Base-by-base conservation (phyloP, 2,329 filamentous ascomycete genomes). In the Pseudogymnoascus sp. region DNA sequence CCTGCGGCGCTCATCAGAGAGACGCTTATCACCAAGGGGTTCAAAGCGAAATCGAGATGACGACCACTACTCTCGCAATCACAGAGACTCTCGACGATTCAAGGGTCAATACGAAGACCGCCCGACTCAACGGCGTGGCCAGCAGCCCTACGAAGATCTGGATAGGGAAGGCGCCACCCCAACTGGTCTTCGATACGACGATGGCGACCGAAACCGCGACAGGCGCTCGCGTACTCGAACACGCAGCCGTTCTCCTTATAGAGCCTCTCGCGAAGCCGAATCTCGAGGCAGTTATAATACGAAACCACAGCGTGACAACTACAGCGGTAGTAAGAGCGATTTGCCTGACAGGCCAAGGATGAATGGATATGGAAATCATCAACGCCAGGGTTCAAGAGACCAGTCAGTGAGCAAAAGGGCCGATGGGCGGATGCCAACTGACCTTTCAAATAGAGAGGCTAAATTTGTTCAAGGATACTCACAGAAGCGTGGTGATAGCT, bases 41-140 rank as follows among this genome's bases (percentile, higher is more conserved):
- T 83, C 83, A 70, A 93, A 93, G 76, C 84, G 89, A 68, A 75
- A 80, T 60, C 83, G 82, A 70, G 85, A 88, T 70, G 85, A 88
- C 64, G 82, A 84, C 67, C 82, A 87, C 68, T 75, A 79, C 65
- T 74, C 76, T 66, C 72, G 71, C 66, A 72, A 63, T 72, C 78
- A 79, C 65, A 75, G 80, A 62, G 86, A 89, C 69, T 75, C 82
- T 42, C 80, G 87, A 71, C 81, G 81, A 67, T 84, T 84, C 72
- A 85, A 84, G 69, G 77, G 82, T 36, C 83, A 84, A 69, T 86
- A 88, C 77, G 86, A 89, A 72, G 81, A 86, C 62, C 63, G 61
- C 4, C 70, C 76, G 46, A 78, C 83, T 62, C 77, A 78, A 63
- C 75, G 77, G 66, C 79, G 78, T 63, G 79, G 79, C 60, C 72